Percentiles rank a stretch among this genome's conserved stretches.
These are phyloP conservation scores for Metschnikowia santaceciliae DNA, from an alignment of 805 yeast genomes.

Conservation along the genomic window DNA sequence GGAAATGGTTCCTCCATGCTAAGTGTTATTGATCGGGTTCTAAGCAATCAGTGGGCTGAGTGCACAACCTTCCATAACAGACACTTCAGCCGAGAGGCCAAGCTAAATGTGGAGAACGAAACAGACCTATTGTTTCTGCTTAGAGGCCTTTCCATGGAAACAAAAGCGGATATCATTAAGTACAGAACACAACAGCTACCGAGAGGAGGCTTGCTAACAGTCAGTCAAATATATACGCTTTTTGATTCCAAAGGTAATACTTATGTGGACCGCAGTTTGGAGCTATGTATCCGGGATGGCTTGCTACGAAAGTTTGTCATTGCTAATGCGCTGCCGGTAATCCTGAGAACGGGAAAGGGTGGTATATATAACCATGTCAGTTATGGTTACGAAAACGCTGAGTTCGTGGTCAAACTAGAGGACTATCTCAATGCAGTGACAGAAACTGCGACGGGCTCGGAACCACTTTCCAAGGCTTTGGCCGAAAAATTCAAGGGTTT, in stretches of 20 bases:
- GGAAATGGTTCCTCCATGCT: conserved; percentile 26
- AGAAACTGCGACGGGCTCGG: conserved; percentile 10
- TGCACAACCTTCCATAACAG: conserved; percentile 25
- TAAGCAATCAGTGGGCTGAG: conserved; percentile 39
- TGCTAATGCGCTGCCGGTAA: conserved; percentile 42
- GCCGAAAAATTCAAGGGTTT: conserved; percentile 23
- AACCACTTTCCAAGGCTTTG: conserved; percentile 5
- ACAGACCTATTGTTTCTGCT: conserved; percentile 33
- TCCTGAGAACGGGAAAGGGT: conserved; percentile 35
- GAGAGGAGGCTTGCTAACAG: conserved; percentile 32
- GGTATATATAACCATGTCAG: conserved; percentile 21
- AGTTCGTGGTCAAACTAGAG: conserved; percentile 28
- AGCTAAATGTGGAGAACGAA: conserved; percentile 7
- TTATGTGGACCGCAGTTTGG: conserved; percentile 46
- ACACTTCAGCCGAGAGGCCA: conserved; percentile 16
- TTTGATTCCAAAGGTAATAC: conserved; percentile 44
- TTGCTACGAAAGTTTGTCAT: conserved; percentile 37
- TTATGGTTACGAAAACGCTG: conserved; percentile 43
- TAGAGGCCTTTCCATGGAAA: conserved; percentile 29
- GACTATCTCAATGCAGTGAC: conserved; percentile 22
- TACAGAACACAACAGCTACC: conserved; percentile 35
- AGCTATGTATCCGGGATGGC: conserved; percentile 34
- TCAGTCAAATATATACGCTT: conserved; percentile 48
- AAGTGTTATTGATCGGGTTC: conserved; percentile 29
- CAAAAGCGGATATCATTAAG: conserved; percentile 35